These are phyloP conservation scores for Cyberlindnera mrakii DNA, from an alignment of 805 yeast species.

Conservation along the genomic window DNA sequence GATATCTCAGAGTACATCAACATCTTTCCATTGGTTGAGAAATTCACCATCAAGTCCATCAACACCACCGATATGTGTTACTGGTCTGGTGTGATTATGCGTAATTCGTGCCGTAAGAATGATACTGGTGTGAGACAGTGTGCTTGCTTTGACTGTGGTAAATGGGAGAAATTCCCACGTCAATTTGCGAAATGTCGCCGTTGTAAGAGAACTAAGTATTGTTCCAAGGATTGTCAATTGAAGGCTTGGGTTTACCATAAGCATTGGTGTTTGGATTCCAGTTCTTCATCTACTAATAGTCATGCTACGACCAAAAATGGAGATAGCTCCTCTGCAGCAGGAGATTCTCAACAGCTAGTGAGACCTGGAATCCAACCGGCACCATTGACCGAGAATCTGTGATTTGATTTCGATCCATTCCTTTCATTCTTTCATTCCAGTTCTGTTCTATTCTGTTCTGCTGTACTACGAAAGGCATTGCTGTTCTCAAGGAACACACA, in stretches of 20 bases:
- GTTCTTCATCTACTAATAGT: neutral
- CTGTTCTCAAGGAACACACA: neutral
- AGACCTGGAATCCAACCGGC: neutral
- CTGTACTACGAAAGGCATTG: neutral
- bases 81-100: conserved; percentile 98
- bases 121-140: conserved; percentile 91
- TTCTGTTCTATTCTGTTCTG: too few species aligned
- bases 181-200: conserved; percentile 94
- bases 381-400: conserved; percentile 1
- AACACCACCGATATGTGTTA: conserved; percentile 79
- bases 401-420: neutral
- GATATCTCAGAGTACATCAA: conserved; percentile 34
- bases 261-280: conserved; percentile 73
- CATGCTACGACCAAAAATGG: neutral
- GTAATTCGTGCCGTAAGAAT: conserved; percentile 90
- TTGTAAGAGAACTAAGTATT: conserved; percentile 91
- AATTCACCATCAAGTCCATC: conserved; percentile 63
- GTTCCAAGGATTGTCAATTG: conserved; percentile 87
- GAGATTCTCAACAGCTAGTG: neutral
- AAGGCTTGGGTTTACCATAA: conserved; percentile 90
- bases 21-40: conserved; percentile 86
- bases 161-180: conserved; percentile 86
- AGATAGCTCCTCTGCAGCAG: conserved; percentile 1
- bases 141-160: conserved; percentile 88
- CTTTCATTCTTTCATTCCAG: too few species aligned